phyloP scores from a whole-genome alignment of 1,284 basidiomycete species.

The Coriolopsis trogii region DNA sequence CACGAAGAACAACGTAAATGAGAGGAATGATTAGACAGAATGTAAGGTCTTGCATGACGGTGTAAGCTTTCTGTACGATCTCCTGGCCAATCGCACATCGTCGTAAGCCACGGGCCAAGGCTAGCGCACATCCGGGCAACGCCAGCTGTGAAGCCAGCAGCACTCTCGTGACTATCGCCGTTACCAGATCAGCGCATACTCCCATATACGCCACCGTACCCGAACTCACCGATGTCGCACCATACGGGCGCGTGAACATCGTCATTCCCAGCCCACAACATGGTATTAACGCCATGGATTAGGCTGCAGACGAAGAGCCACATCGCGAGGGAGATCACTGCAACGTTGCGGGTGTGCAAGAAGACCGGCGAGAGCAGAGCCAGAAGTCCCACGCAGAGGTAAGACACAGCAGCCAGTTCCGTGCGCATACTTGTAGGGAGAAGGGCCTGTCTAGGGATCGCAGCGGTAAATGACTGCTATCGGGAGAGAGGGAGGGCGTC shows the following conservation, averaged over 20 bases:
- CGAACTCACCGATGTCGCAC: constrained; percentile 53
- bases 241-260: constrained; percentile 41
- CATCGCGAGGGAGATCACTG: constrained; percentile 47
- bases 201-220: background rate
- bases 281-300: constrained; percentile 45
- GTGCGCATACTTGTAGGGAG: constrained; percentile 43
- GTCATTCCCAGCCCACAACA: constrained; percentile 46
- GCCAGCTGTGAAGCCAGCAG: constrained; percentile 45
- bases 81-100: constrained; percentile 19
- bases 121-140: constrained; percentile 56
- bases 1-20: constrained; percentile 61
- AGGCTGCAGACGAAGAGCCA: constrained; percentile 50
- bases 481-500: constrained; percentile 1
- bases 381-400: constrained; percentile 48
- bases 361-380: constrained; percentile 40
- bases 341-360: constrained; percentile 48
- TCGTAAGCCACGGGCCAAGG: constrained; percentile 37
- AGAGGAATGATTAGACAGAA: constrained; percentile 59
- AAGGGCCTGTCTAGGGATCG: constrained; percentile 6
- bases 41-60: constrained; percentile 43
- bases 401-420: constrained; percentile 50
- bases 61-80: constrained; percentile 10
- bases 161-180: constrained; percentile 43
- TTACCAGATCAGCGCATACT: background rate
- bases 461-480: background rate